Percentiles rank a stretch among this genome's conserved stretches.
Conservation (phyloP, 148 eudicot species). For the Chenopodium formosanum region DNA sequence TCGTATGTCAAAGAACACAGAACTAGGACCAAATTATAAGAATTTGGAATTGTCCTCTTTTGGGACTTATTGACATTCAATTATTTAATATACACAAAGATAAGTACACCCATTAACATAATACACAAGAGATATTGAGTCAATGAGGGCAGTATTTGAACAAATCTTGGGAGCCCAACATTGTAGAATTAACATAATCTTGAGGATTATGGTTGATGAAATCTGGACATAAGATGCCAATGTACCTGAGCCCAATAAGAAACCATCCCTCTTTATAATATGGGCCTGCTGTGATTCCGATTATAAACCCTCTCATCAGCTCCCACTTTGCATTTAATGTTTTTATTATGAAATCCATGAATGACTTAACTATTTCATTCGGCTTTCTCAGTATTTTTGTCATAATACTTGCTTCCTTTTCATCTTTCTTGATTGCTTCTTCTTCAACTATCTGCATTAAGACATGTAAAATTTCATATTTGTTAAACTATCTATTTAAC, state of each 20-base stretch:
- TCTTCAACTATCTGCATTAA: conserved; percentile 23
- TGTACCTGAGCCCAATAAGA: conserved; percentile 30
- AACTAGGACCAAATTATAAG: too few species aligned
- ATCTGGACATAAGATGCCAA: conserved; percentile 46
- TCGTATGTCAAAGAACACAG: too few species aligned
- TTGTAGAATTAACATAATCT: conserved; percentile 62
- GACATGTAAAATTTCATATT: neutral
- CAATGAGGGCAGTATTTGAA: conserved; percentile 8
- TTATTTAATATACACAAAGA: too few species aligned
- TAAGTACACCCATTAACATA: too few species aligned
- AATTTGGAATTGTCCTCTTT: too few species aligned
- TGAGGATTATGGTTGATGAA: conserved; percentile 41
- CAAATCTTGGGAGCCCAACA: conserved; percentile 28
- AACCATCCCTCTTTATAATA: conserved; percentile 47
- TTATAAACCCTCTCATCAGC: conserved; percentile 54
- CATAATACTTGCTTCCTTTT: conserved; percentile 25
- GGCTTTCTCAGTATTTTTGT: neutral
- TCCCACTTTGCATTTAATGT: conserved; percentile 54
- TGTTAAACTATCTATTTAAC: too few species aligned
- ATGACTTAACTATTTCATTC: neutral
- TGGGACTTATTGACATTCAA: too few species aligned
- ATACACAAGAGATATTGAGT: too few species aligned
- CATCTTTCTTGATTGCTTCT: conserved; percentile 4
- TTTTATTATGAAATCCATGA: conserved; percentile 15
- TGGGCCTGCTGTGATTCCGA: conserved; percentile 37